Conservation (phyloP, 306 rosid genomes). For the Malus asiatica region DNA sequence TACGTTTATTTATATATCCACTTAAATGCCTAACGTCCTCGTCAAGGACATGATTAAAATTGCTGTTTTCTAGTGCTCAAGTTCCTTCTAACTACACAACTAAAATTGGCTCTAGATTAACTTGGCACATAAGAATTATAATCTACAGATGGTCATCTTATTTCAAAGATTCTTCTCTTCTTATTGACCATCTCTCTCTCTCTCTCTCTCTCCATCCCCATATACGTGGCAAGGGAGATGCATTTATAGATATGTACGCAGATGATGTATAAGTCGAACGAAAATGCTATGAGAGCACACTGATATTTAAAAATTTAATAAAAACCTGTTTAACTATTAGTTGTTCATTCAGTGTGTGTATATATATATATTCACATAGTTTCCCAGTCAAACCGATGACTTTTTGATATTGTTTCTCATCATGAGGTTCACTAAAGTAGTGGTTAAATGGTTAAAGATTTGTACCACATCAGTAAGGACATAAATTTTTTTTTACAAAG, state of each 20-base stretch:
- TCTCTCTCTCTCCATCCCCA: neutral
- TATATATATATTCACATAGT: neutral
- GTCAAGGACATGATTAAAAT: neutral
- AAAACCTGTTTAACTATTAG: neutral
- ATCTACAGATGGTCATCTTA: constrained; percentile 12
- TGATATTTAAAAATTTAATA: no score
- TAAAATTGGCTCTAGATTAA: neutral
- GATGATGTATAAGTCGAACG: neutral
- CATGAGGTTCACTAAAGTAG: neutral
- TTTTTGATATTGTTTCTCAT: neutral
- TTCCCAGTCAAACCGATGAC: neutral
- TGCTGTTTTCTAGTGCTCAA: neutral
- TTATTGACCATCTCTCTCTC: constrained; percentile 8
- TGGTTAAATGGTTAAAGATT: neutral
- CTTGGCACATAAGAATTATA: constrained; percentile 10
- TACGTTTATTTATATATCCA: neutral
- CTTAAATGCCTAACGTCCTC: neutral
- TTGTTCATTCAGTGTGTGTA: neutral
- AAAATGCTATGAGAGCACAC: neutral
- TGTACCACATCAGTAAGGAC: neutral
- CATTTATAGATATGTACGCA: neutral
- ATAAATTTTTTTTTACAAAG: neutral
- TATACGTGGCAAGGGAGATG: neutral
- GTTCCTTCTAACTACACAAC: neutral
- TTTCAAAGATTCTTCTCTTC: constrained; percentile 34